A percentile compares a stretch with the other conserved stretches of the same genome.
These are phyloP conservation scores for Eimeria praecox DNA, from an alignment of 169 alveolate genomes.

Conservation along the genomic window DNA sequence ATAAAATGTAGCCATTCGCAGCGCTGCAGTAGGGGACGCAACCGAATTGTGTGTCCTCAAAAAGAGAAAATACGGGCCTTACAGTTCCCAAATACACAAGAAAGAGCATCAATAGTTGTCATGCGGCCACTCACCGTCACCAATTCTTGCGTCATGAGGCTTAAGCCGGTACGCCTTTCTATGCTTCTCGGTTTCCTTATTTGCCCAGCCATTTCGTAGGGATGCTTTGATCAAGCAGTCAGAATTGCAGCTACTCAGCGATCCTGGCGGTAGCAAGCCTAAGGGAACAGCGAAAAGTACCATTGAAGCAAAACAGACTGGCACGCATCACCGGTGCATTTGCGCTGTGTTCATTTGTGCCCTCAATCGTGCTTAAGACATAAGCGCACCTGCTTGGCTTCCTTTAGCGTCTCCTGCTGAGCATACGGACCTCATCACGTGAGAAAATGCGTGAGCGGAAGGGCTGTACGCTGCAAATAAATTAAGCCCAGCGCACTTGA, in stretches of 20 bases:
- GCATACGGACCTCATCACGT: conserved; percentile 41
- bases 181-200: conserved; percentile 22
- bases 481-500: neutral
- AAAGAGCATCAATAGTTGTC: neutral
- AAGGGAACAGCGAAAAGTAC: neutral
- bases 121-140: conserved; percentile 49
- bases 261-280: conserved; percentile 63
- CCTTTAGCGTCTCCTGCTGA: neutral
- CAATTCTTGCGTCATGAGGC: neutral
- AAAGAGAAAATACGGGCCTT: neutral
- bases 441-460: neutral
- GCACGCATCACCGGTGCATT: neutral
- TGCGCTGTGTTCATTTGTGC: neutral
- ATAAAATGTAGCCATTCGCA: conserved; percentile 26
- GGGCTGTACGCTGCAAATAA: conserved; percentile 39
- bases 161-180: conserved; percentile 32
- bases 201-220: conserved; percentile 31
- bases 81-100: neutral
- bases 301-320: neutral
- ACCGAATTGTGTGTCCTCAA: neutral
- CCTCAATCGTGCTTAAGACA: neutral
- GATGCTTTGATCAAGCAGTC: conserved; percentile 39
- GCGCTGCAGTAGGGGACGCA: conserved; percentile 13
- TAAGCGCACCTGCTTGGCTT: conserved; percentile 11
- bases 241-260: conserved; percentile 6